phyloP scores from a whole-genome alignment of 2,329 filamentous ascomycete species.

The Colletotrichum incanum region DNA sequence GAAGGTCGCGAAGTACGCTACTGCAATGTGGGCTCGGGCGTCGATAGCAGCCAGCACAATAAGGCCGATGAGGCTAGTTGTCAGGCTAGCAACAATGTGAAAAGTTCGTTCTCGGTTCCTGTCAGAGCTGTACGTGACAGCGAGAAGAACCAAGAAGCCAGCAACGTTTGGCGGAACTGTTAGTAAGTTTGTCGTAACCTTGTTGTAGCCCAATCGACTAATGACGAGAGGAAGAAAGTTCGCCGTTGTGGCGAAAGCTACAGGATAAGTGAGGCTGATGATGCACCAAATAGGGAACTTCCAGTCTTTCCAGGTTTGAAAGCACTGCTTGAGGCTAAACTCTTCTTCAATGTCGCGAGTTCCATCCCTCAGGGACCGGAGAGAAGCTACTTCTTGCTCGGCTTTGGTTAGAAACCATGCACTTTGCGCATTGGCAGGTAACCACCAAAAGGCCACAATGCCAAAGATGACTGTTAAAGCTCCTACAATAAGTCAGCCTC shows the following conservation, averaged over 20 bases:
- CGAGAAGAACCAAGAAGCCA: slow-evolving; percentile 62
- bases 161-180: slow-evolving; percentile 54
- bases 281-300: slow-evolving; percentile 61
- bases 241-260: slow-evolving; percentile 58
- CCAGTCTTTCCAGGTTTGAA: slow-evolving; percentile 56
- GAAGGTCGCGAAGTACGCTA: slow-evolving; percentile 67
- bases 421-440: slow-evolving; percentile 60
- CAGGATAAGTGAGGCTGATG: slow-evolving; percentile 63
- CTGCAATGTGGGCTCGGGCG: slow-evolving; percentile 52
- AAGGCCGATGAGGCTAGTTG: slow-evolving; percentile 58
- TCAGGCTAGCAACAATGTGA: slow-evolving; percentile 60
- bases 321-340: slow-evolving; percentile 59
- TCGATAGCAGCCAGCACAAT: slow-evolving; percentile 60
- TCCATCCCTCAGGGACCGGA: slow-evolving; percentile 62
- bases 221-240: slow-evolving; percentile 66
- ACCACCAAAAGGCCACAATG: slow-evolving; percentile 22
- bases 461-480: slow-evolving; percentile 25
- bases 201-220: slow-evolving; percentile 59
- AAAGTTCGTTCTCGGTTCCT: slow-evolving; percentile 61
- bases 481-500: not conserved
- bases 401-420: slow-evolving; percentile 61
- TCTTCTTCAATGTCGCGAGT: slow-evolving; percentile 55
- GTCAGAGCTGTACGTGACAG: slow-evolving; percentile 61
- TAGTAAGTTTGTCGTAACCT: slow-evolving; percentile 61
- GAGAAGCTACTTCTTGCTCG: slow-evolving; percentile 58